These are phyloP conservation scores for Sclerotiophoma versabilis DNA, from an alignment of 2,329 filamentous ascomycete species.

Conservation along the genomic window DNA sequence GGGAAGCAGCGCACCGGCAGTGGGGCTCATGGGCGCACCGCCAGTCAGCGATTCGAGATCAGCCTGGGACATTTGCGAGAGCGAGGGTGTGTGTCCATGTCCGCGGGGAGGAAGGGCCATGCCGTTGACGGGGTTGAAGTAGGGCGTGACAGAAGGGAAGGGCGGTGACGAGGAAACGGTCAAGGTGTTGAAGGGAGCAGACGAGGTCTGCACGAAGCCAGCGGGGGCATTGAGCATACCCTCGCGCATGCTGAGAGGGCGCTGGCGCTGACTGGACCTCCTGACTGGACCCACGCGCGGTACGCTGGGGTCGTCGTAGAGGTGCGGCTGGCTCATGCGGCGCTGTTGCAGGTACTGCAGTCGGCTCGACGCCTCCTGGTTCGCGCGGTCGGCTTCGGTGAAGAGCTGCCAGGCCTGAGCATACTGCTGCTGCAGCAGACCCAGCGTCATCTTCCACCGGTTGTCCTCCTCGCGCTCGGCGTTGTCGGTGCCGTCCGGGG, in stretches of 20 bases:
- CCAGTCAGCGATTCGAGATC: slow-evolving; percentile 67
- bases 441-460: slow-evolving; percentile 63
- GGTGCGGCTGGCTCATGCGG: slow-evolving; percentile 49
- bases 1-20: slow-evolving; percentile 75
- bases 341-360: slow-evolving; percentile 50
- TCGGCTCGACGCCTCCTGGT: slow-evolving; percentile 51
- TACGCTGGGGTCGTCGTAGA: slow-evolving; percentile 42
- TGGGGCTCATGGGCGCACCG: slow-evolving; percentile 77
- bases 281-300: slow-evolving; percentile 44
- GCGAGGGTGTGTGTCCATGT: slow-evolving; percentile 33
- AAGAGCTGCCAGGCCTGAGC: slow-evolving; percentile 46
- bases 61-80: slow-evolving; percentile 69
- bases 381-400: slow-evolving; percentile 47
- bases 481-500: slow-evolving; percentile 52
- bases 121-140: slow-evolving; percentile 67
- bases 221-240: slow-evolving; percentile 39
- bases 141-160: slow-evolving; percentile 58
- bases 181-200: slow-evolving; percentile 55
- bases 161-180: slow-evolving; percentile 60
- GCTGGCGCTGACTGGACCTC: slow-evolving; percentile 51
- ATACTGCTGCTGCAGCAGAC: slow-evolving; percentile 61
- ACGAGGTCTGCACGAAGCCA: slow-evolving; percentile 49
- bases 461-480: slow-evolving; percentile 56
- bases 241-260: slow-evolving; percentile 50
- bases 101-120: slow-evolving; percentile 59